Evolutionary conservation across 352 stramenopile species (phyloP).

Genomic region (Aphanomyces cochlioides): DNA sequence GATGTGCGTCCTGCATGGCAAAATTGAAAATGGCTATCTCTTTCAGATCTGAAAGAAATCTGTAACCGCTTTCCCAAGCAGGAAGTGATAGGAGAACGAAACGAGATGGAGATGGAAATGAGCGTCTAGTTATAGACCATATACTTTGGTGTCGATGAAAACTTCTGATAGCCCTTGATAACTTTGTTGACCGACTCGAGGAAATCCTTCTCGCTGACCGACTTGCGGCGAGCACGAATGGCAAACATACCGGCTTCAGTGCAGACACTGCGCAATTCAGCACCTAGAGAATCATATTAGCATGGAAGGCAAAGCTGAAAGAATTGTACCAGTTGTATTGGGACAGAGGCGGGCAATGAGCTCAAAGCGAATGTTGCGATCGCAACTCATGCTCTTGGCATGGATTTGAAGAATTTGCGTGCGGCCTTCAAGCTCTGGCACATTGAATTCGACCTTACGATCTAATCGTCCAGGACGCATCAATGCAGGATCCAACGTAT

Average conservation of each 20-base stretch:
- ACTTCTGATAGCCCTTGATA: slow-evolving; percentile 99
- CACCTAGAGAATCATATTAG: slow-evolving; percentile 41
- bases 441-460: slow-evolving; percentile 99
- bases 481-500: slow-evolving; percentile 95
- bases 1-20: neutral
- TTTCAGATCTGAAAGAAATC: too few species aligned
- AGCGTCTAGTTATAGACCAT: slow-evolving; percentile 95
- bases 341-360: slow-evolving; percentile 96
- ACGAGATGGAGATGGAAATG: too few species aligned
- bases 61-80: too few species aligned
- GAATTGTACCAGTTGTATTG: slow-evolving; percentile 89
- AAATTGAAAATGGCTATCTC: too few species aligned
- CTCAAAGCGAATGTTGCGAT: slow-evolving; percentile 99
- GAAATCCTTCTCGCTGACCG: slow-evolving; percentile 99
- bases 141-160: slow-evolving; percentile 99
- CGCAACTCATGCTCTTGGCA: slow-evolving; percentile 98
- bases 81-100: too few species aligned
- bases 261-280: slow-evolving; percentile 97
- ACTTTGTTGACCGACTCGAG: slow-evolving; percentile 99
- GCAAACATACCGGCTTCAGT: slow-evolving; percentile 99
- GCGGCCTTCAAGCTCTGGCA: slow-evolving; percentile 97
- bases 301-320: neutral
- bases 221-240: slow-evolving; percentile 98
- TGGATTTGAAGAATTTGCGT: slow-evolving; percentile 99
- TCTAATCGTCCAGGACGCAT: slow-evolving; percentile 96